phyloP scores from a whole-genome alignment of 352 stramenopile genomes.

The Blastocystis sp. region DNA sequence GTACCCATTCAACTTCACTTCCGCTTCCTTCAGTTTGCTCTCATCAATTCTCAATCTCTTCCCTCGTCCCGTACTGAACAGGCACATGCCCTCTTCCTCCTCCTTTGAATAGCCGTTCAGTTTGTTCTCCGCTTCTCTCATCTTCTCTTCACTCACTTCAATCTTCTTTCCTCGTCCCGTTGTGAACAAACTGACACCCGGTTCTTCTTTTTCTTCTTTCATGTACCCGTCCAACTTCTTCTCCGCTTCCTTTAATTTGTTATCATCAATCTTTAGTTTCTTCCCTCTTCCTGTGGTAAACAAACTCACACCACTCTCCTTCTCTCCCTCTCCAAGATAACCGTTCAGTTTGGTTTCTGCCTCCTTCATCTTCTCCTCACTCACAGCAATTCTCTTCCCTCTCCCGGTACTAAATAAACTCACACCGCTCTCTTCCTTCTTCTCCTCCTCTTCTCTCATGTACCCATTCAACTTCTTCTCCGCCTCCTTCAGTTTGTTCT shows the following conservation, averaged over 20 bases:
- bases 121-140: background rate
- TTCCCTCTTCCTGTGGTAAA: background rate
- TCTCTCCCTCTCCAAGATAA: background rate
- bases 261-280: background rate
- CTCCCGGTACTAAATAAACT: background rate
- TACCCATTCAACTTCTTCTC: background rate
- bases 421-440: background rate
- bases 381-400: background rate
- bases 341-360: background rate
- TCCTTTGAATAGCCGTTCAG: background rate
- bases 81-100: background rate
- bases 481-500: background rate
- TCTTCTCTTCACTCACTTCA: background rate
- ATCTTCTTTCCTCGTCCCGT: background rate
- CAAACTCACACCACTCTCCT: background rate
- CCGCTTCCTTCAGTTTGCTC: background rate
- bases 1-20: background rate
- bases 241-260: background rate
- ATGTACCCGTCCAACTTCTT: background rate
- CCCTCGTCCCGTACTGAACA: too few relatives aligned
- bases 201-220: background rate
- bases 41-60: background rate
- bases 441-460: background rate
- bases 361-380: background rate
- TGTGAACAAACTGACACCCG: background rate